Evolutionary conservation across 2,329 filamentous ascomycete genomes (phyloP).

Genomic region (Hymenoscyphus occultus): DNA sequence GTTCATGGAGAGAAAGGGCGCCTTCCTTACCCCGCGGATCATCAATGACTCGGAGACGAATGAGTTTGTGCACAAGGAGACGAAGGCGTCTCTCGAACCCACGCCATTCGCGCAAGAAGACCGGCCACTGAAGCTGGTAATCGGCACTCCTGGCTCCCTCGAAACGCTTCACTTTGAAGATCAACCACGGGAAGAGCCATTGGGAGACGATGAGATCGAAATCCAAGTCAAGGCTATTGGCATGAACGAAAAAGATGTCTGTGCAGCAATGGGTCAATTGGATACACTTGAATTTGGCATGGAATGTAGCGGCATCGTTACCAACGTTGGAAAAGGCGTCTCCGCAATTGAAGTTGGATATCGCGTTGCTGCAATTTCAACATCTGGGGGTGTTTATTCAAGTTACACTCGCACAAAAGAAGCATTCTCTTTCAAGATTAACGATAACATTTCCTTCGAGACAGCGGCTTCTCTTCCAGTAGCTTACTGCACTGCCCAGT

Average conservation of each 20-base stretch:
- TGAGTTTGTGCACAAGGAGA: slow-evolving; percentile 29
- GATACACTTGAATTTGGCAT: slow-evolving; percentile 34
- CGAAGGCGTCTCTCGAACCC: slow-evolving; percentile 20
- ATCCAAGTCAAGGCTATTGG: slow-evolving; percentile 35
- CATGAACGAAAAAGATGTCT: slow-evolving; percentile 34
- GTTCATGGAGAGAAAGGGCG: slow-evolving; percentile 29
- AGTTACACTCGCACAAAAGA: slow-evolving; percentile 25
- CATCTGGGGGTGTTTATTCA: slow-evolving; percentile 28
- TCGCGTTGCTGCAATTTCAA: slow-evolving; percentile 32
- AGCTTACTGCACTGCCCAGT: slow-evolving; percentile 30
- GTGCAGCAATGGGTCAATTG: slow-evolving; percentile 36
- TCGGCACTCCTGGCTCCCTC: slow-evolving; percentile 28
- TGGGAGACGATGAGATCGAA: slow-evolving; percentile 29
- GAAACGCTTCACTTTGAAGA: slow-evolving; percentile 33
- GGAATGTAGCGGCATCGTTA: slow-evolving; percentile 39
- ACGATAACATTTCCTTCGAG: slow-evolving; percentile 25
- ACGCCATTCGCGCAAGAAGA: slow-evolving; percentile 23
- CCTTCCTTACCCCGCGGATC: slow-evolving; percentile 31
- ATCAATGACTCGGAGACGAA: slow-evolving; percentile 33
- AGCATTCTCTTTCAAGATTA: slow-evolving; percentile 23
- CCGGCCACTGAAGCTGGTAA: slow-evolving; percentile 26
- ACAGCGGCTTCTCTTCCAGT: slow-evolving; percentile 29
- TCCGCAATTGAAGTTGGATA: slow-evolving; percentile 34
- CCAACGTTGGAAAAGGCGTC: slow-evolving; percentile 32
- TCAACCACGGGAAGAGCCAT: slow-evolving; percentile 9